Conservation (phyloP, 2,329 filamentous ascomycete species). For the Alternaria brassicae region DNA sequence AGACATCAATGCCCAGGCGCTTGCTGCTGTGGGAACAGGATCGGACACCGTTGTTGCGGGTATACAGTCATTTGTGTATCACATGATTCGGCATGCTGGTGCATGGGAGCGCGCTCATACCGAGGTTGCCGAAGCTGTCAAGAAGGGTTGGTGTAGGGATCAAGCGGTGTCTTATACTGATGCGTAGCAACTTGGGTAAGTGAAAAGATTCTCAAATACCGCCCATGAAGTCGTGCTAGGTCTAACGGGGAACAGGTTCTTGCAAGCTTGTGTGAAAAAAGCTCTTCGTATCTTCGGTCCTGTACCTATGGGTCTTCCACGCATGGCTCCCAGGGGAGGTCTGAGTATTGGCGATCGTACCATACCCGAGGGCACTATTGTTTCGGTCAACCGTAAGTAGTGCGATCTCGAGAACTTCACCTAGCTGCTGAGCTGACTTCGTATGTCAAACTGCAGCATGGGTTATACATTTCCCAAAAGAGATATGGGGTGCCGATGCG, state of each 20-base stretch:
- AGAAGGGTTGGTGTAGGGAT: not conserved
- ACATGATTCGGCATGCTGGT: conserved; percentile 38
- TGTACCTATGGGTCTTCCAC: conserved; percentile 38
- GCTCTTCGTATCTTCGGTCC: conserved; percentile 46
- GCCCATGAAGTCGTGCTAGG: too few species aligned
- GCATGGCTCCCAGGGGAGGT: conserved; percentile 41
- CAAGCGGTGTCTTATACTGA: conserved; percentile 4
- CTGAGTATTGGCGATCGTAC: conserved; percentile 32
- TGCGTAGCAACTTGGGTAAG: not conserved
- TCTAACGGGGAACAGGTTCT: not conserved
- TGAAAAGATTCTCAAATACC: too few species aligned
- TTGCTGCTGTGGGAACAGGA: conserved; percentile 50
- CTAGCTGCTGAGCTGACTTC: not conserved
- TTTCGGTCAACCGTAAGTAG: not conserved
- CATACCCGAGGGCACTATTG: not conserved
- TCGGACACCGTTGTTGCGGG: conserved; percentile 49
- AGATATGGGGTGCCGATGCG: conserved; percentile 1
- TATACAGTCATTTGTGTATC: conserved; percentile 49
- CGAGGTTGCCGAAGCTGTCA: conserved; percentile 18
- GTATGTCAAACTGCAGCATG: not conserved
- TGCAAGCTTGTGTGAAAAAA: conserved; percentile 42
- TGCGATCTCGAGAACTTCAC: not conserved
- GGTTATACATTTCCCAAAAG: not conserved
- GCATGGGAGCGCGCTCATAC: conserved; percentile 1
- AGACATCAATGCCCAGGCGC: conserved; percentile 46